phyloP scores from a whole-genome alignment of 208 protist genomes.

The Trypanosomatidae sp. region DNA sequence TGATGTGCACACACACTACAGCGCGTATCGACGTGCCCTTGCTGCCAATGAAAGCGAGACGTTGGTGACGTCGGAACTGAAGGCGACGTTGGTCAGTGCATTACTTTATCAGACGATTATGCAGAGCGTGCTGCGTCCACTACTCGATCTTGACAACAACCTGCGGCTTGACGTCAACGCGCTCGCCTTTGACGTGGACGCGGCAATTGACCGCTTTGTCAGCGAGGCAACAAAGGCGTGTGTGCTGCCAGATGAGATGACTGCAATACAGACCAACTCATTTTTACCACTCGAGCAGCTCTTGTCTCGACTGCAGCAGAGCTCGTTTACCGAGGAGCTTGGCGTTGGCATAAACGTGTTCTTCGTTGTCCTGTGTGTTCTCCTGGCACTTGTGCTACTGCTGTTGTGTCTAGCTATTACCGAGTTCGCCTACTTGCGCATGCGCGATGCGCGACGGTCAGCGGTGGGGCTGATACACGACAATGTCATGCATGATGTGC shows the following conservation, averaged over 20 bases:
- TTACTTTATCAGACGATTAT: constrained; percentile 5
- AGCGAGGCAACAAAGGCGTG: constrained; percentile 2
- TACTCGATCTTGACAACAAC: neutral
- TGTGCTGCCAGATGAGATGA: neutral
- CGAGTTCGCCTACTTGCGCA: constrained; percentile 5
- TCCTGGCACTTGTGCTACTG: constrained; percentile 1
- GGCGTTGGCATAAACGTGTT: neutral
- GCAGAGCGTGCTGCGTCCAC: neutral
- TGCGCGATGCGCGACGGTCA: constrained; percentile 1
- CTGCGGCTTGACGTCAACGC: neutral
- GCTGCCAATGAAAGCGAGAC: neutral
- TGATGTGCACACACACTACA: neutral
- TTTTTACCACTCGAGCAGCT: neutral
- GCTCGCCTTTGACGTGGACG: neutral
- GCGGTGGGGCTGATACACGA: neutral
- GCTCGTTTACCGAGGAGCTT: neutral
- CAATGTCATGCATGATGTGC: constrained; percentile 10
- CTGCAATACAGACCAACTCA: neutral
- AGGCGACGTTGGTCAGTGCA: neutral
- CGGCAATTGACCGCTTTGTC: neutral
- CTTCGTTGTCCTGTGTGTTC: neutral
- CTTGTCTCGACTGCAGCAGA: neutral
- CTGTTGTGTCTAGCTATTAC: neutral
- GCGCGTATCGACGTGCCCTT: neutral
- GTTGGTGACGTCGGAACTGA: too few relatives aligned